phyloP scores from a whole-genome alignment of 2,329 filamentous ascomycete genomes.

The Diplodia mutila region DNA sequence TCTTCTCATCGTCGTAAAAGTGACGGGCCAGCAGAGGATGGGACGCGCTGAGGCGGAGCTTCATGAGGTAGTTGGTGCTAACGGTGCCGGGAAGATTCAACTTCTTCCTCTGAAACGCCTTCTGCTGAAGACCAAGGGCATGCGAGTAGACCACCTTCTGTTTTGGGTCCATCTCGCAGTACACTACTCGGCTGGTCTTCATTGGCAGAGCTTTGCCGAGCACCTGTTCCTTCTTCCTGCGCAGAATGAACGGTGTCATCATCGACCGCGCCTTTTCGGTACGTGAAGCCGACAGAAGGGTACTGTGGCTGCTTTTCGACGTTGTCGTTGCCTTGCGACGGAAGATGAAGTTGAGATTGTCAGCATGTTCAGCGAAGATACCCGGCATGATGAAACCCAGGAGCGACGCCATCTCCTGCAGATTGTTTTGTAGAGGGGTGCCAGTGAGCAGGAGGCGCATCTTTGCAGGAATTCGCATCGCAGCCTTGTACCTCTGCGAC shows the following conservation, averaged over 20 bases:
- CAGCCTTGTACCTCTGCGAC: slow-evolving; percentile 77
- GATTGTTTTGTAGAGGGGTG: slow-evolving; percentile 91
- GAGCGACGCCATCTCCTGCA: slow-evolving; percentile 87
- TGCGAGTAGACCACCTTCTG: slow-evolving; percentile 76
- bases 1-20: slow-evolving; percentile 73
- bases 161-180: slow-evolving; percentile 74
- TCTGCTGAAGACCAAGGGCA: slow-evolving; percentile 65
- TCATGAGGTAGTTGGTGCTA: slow-evolving; percentile 70
- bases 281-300: slow-evolving; percentile 82
- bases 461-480: slow-evolving; percentile 75
- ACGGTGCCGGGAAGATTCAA: slow-evolving; percentile 58
- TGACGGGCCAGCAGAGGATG: slow-evolving; percentile 87
- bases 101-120: slow-evolving; percentile 62
- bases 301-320: slow-evolving; percentile 71
- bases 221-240: slow-evolving; percentile 91
- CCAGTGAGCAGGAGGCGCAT: slow-evolving; percentile 88
- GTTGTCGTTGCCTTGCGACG: slow-evolving; percentile 86
- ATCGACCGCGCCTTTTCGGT: slow-evolving; percentile 88
- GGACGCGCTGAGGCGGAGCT: slow-evolving; percentile 87
- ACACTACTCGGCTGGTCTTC: slow-evolving; percentile 77
- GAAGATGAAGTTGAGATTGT: slow-evolving; percentile 85
- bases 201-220: slow-evolving; percentile 73
- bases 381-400: slow-evolving; percentile 91
- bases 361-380: slow-evolving; percentile 76
- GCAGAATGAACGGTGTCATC: slow-evolving; percentile 91